Conservation (phyloP, 495 filamentous ascomycete genomes). For the Talaromyces nanjingensis region DNA sequence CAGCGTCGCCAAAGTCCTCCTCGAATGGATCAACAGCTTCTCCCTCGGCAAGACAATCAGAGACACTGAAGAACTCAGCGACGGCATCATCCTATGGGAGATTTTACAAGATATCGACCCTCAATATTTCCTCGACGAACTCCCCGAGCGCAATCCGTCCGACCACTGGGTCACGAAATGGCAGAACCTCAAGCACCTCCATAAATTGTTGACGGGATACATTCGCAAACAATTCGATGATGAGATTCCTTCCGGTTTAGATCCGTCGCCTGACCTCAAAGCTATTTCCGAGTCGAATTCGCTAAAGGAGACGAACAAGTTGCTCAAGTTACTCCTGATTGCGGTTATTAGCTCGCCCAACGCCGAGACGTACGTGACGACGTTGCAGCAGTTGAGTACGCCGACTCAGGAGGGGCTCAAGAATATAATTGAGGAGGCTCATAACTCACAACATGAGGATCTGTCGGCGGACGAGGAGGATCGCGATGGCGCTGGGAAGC, state of each 20-base stretch:
- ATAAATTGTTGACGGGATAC: constrained; percentile 58
- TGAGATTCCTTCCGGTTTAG: constrained; percentile 38
- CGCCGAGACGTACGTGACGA: constrained; percentile 46
- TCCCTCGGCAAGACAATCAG: constrained; percentile 38
- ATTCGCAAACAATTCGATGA: constrained; percentile 51
- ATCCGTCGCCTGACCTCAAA: constrained; percentile 50
- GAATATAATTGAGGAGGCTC: constrained; percentile 43
- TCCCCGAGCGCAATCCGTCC: constrained; percentile 49
- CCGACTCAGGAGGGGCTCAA: constrained; percentile 40
- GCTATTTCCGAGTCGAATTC: constrained; percentile 45
- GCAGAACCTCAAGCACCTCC: constrained; percentile 61
- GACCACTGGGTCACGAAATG: constrained; percentile 45
- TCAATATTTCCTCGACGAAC: constrained; percentile 57
- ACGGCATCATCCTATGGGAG: constrained; percentile 68
- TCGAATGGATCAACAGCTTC: constrained; percentile 56
- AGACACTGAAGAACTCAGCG: constrained; percentile 57
- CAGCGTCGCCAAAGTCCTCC: constrained; percentile 41
- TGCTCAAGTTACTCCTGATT: constrained; percentile 57
- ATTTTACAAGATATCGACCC: constrained; percentile 62
- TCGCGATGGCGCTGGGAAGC: constrained; percentile 25
- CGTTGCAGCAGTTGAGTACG: constrained; percentile 38
- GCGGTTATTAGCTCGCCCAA: constrained; percentile 54
- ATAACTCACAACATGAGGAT: constrained; percentile 33
- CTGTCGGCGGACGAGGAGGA: constrained; percentile 29
- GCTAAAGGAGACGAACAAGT: constrained; percentile 42